Evolutionary conservation across 2,329 filamentous ascomycete genomes (phyloP).

Genomic region (Diaporthe vexans): DNA sequence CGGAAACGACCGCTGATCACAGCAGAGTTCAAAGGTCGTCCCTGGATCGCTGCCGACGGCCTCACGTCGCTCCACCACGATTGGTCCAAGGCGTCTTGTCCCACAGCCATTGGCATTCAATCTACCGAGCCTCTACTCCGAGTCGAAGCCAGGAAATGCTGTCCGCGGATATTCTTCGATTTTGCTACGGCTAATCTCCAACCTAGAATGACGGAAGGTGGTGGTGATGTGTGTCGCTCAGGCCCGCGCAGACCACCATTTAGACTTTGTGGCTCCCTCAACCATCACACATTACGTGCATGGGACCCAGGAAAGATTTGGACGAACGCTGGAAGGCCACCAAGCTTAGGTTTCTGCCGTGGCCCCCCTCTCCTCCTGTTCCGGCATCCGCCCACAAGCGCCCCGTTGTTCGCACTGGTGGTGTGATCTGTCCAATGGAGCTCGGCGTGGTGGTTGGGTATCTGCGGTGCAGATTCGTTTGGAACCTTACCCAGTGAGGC

Average conservation of each 20-base stretch:
- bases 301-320: slow-evolving; percentile 12
- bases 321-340: slow-evolving; percentile 17
- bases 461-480: background rate
- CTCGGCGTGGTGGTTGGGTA: background rate
- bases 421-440: background rate
- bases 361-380: background rate
- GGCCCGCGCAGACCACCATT: background rate
- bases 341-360: background rate
- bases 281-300: slow-evolving; percentile 21
- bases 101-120: background rate
- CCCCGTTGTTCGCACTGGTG: background rate
- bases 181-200: slow-evolving; percentile 5
- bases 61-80: background rate
- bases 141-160: background rate
- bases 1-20: background rate
- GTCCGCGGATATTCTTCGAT: slow-evolving; percentile 24
- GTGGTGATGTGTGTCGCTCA: background rate
- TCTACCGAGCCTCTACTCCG: no score
- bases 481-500: slow-evolving; percentile 6
- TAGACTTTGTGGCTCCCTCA: slow-evolving; percentile 11
- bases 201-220: background rate
- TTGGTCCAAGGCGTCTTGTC: background rate
- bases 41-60: no score
- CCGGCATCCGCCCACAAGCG: slow-evolving; percentile 6
- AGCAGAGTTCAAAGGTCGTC: background rate